These are phyloP conservation scores for Papiliotrema flavescens DNA, from an alignment of 1,284 basidiomycete species.

Conservation along the genomic window DNA sequence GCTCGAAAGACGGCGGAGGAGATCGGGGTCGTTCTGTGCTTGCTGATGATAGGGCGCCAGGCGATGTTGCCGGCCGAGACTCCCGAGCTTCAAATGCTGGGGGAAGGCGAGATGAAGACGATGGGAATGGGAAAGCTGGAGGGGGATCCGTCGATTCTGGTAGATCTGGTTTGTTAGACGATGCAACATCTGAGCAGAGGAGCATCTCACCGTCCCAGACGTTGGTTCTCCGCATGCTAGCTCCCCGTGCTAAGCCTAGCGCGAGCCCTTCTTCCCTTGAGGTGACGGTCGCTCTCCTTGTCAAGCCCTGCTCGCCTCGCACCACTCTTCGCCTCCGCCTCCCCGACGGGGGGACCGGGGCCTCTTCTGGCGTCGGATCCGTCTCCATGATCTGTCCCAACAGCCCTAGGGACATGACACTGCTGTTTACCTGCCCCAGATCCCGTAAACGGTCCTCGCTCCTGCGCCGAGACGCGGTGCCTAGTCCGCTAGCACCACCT, in stretches of 20 bases:
- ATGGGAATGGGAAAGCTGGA: constrained; percentile 42
- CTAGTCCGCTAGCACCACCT: background rate
- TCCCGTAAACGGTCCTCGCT: constrained; percentile 26
- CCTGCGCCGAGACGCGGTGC: constrained; percentile 7
- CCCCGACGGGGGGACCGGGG: background rate
- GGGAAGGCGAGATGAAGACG: constrained; percentile 28
- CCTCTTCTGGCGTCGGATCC: constrained; percentile 5
- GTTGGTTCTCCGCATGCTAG: constrained; percentile 43
- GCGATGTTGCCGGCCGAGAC: background rate
- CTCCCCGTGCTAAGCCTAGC: constrained; percentile 37
- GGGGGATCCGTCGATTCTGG: constrained; percentile 39
- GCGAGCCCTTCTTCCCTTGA: constrained; percentile 40
- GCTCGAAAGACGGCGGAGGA: constrained; percentile 40
- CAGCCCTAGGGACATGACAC: constrained; percentile 28
- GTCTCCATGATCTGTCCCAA: constrained; percentile 27
- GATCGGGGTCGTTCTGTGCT: constrained; percentile 18
- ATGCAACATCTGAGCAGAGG: background rate
- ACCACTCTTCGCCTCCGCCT: constrained; percentile 29
- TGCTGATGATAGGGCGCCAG: too few relatives aligned
- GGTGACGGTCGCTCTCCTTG: constrained; percentile 26
- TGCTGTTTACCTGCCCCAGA: constrained; percentile 16
- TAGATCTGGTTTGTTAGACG: constrained; percentile 20
- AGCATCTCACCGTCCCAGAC: constrained; percentile 43
- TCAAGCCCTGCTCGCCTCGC: constrained; percentile 15
- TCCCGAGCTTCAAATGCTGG: constrained; percentile 20